phyloP scores from a whole-genome alignment of 352 stramenopile genomes.

The Phytophthora melonis region DNA sequence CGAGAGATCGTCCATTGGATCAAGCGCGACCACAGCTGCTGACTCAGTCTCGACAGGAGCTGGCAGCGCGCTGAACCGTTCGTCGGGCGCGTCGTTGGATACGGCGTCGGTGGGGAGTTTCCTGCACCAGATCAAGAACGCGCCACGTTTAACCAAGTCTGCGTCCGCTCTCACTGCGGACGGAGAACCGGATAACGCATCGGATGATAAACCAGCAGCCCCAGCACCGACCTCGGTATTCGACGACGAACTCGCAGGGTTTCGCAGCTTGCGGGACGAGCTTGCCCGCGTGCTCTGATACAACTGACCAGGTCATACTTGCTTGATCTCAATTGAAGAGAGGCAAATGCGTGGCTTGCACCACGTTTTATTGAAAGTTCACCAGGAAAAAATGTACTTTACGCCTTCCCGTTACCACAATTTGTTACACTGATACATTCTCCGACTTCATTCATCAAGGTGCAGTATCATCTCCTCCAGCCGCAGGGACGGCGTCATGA shows the following conservation, averaged over 20 bases:
- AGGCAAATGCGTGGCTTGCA: neutral
- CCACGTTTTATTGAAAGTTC: neutral
- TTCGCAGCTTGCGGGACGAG: constrained; percentile 75
- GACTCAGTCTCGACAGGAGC: constrained; percentile 46
- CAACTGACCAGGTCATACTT: neutral
- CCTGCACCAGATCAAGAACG: constrained; percentile 83
- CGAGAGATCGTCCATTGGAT: constrained; percentile 40
- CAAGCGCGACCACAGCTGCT: constrained; percentile 56
- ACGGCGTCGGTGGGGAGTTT: constrained; percentile 80
- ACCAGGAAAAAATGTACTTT: neutral
- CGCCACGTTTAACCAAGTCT: constrained; percentile 54
- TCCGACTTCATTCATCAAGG: neutral
- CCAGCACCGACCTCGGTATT: constrained; percentile 43
- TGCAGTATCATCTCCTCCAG: constrained; percentile 6
- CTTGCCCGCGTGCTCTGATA: constrained; percentile 52
- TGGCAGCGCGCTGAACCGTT: constrained; percentile 27
- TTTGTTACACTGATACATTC: neutral
- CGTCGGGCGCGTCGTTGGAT: constrained; percentile 45
- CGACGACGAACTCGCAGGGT: constrained; percentile 82
- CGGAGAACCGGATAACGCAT: constrained; percentile 1
- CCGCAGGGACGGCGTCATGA: constrained; percentile 20
- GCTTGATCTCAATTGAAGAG: constrained; percentile 3
- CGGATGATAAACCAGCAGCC: neutral
- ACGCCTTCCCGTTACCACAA: neutral
- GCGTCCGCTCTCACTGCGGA: neutral